Evolutionary conservation across 1,284 basidiomycete genomes (phyloP), one percentile per base, ranked within the genome.

Genomic region (Coniferiporia sulphurascens): DNA sequence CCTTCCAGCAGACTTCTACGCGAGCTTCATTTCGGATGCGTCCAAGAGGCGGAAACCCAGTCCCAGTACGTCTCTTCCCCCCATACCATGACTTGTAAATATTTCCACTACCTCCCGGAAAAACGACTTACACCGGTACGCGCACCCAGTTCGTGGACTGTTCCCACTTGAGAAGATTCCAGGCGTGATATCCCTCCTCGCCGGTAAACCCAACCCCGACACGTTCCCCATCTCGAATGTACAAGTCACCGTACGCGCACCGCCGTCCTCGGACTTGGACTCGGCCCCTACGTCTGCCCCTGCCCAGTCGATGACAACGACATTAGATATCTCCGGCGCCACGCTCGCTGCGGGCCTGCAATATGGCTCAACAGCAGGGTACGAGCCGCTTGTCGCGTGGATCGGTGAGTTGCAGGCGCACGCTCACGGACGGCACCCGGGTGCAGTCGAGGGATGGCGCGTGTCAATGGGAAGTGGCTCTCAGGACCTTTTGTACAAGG

Each of bases 401-500:
- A 71, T 93, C 35, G 73, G 77, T 59, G 80, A 79, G 1, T 73
- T 93, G 56, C 91, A 95, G 72, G 81, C 82, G 66, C 68, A 70
- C 3, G 79, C 81, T 50, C 91, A 93, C 65, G 80, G 79, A 7
- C 73, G 87, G 54, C 76, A 75, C 64, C 70, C 71, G 52, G 78
- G 77, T 5, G 27, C 27, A 5, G 27, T 5, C 5, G 85, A 87
- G 62, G 72, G 74, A 10, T 97, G 93, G 92, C 75, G 79, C 48
- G 71, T 96, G 3, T 87, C 84, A 50, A 74, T 96, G 13, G 94
- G 94, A 0, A 79, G 79, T 48, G 95, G 95, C 5, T 91, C 89
- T 51, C 93, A 96, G 73, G 94, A 97, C 76, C 70, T 95, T 61
- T 82, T 97, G 58, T 89, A 80, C 74, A 96, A 96, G 81, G 91